A percentile compares a stretch with the other conserved stretches of the same genome.
Evolutionary conservation across 192 early-diverging fungal species (phyloP).

Genomic region (Backusella circina): DNA sequence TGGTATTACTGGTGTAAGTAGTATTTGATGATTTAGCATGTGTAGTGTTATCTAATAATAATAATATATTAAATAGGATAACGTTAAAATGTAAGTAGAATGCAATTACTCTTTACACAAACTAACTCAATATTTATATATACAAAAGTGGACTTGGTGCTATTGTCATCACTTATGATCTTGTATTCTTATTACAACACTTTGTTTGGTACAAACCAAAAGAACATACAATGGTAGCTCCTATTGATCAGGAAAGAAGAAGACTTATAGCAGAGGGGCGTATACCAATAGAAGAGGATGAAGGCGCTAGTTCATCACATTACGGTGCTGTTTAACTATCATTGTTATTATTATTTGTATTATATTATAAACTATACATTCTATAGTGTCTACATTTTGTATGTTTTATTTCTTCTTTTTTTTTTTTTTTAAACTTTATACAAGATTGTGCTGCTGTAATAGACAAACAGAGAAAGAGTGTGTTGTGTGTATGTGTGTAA

Average conservation of each 20-base stretch:
- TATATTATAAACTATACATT: background rate
- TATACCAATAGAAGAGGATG: background rate
- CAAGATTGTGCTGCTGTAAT: background rate
- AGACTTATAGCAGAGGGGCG: background rate
- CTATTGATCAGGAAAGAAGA: background rate
- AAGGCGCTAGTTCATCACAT: background rate
- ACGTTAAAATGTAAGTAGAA: conserved; percentile 50
- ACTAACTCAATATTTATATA: background rate
- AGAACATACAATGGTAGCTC: background rate
- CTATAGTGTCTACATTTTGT: background rate
- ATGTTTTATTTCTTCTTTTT: background rate
- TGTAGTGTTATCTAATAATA: background rate
- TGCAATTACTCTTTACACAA: background rate
- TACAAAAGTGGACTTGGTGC: conserved; percentile 61
- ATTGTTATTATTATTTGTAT: background rate
- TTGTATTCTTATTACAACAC: conserved; percentile 77
- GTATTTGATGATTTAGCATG: background rate
- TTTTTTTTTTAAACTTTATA: background rate
- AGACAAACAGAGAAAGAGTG: background rate
- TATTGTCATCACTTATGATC: conserved; percentile 72
- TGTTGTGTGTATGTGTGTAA: background rate
- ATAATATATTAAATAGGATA: conserved; percentile 18
- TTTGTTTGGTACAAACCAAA: conserved; percentile 59
- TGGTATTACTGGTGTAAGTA: conserved; percentile 42
- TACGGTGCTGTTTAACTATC: background rate